Evolutionary conservation across 306 rosid species (phyloP).

Genomic region (Ormosia emarginata): DNA sequence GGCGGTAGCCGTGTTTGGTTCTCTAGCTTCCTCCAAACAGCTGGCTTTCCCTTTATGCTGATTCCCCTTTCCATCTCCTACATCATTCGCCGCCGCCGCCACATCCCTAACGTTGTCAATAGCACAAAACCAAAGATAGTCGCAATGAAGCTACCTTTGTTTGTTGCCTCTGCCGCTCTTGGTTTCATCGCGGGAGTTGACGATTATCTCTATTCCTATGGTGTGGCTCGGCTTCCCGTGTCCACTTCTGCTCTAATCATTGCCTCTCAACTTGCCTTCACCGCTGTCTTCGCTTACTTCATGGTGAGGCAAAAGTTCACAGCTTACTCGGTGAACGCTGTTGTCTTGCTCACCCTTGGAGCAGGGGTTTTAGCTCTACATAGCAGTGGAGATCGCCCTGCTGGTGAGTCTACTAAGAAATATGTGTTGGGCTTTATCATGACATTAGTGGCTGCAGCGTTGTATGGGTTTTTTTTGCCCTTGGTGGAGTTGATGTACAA

Average conservation of each 20-base stretch:
- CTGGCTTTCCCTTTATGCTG: background rate
- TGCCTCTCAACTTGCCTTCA: background rate
- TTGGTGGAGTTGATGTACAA: slow-evolving; percentile 47
- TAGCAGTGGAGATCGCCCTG: background rate
- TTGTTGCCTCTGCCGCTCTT: slow-evolving; percentile 29
- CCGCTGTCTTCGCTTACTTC: background rate
- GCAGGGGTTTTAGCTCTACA: background rate
- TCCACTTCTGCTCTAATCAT: background rate
- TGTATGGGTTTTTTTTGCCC: slow-evolving; percentile 64
- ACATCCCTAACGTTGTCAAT: background rate
- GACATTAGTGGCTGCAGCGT: slow-evolving; percentile 51
- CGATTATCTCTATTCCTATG: slow-evolving; percentile 54
- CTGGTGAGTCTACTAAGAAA: slow-evolving; percentile 29
- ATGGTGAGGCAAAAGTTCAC: background rate
- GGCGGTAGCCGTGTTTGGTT: background rate
- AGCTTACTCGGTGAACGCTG: slow-evolving; percentile 49
- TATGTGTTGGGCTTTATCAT: slow-evolving; percentile 47
- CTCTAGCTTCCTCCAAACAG: background rate
- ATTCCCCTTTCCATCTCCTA: slow-evolving; percentile 30
- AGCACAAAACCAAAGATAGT: background rate
- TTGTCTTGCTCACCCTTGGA: background rate
- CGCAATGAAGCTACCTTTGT: slow-evolving; percentile 31
- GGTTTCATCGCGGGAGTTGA: slow-evolving; percentile 46
- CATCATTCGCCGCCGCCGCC: slow-evolving; percentile 23
- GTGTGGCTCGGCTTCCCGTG: slow-evolving; percentile 38